A percentile compares a stretch with the other conserved stretches of the same genome.
phyloP scores from a whole-genome alignment of 2,329 filamentous ascomycete genomes.

The Dactylellina haptotyla region DNA sequence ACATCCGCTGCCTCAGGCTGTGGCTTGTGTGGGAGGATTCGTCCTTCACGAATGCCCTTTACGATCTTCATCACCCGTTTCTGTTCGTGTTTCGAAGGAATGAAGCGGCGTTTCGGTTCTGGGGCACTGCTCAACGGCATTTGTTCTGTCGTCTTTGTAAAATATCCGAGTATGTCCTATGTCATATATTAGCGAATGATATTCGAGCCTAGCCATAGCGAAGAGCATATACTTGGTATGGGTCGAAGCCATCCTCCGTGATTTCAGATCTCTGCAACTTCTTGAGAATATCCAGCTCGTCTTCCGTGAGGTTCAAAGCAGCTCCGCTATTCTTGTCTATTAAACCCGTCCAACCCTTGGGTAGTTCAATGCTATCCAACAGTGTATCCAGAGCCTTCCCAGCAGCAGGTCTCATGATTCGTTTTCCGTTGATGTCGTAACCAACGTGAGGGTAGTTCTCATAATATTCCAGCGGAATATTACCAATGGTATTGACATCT shows the following conservation, averaged over 20 bases:
- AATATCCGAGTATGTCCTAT: constrained; percentile 88
- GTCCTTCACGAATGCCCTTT: constrained; percentile 90
- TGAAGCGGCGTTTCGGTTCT: constrained; percentile 92
- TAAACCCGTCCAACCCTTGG: constrained; percentile 95
- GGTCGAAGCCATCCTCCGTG: constrained; percentile 82
- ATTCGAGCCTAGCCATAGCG: neutral
- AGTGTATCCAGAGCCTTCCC: constrained; percentile 92
- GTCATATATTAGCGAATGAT: neutral
- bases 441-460: constrained; percentile 98
- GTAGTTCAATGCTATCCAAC: constrained; percentile 94
- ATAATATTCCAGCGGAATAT: constrained; percentile 94
- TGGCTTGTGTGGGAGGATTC: constrained; percentile 89
- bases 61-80: constrained; percentile 98
- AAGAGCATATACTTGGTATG: constrained; percentile 75
- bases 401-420: constrained; percentile 93
- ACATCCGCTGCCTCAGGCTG: constrained; percentile 78
- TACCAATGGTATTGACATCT: constrained; percentile 87
- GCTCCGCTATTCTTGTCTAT: constrained; percentile 95
- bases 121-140: constrained; percentile 96
- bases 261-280: constrained; percentile 90
- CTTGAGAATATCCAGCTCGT: constrained; percentile 87
- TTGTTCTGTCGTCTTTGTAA: constrained; percentile 86
- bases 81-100: constrained; percentile 95
- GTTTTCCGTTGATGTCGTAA: constrained; percentile 98
- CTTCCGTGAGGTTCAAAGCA: constrained; percentile 83